phyloP scores from a whole-genome alignment of 139 green algal species.

The Desmodesmus armatus region DNA sequence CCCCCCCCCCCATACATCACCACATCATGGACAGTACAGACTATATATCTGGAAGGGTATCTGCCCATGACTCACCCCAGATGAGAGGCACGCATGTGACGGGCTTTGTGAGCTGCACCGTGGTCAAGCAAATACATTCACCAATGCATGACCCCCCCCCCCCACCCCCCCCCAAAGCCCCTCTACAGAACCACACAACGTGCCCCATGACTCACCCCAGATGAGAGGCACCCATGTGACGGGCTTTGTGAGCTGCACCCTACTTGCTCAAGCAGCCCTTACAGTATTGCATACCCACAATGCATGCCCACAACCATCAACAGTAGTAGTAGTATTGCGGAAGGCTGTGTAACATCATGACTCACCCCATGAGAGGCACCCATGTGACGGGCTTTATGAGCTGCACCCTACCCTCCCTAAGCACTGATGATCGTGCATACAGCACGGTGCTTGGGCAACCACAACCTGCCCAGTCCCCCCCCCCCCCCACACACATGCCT shows the following conservation, averaged over 20 bases:
- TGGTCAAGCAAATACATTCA: slow-evolving; percentile 96
- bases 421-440: too few species aligned
- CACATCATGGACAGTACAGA: neutral
- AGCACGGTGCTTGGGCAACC: neutral
- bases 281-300: too few species aligned
- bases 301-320: too few species aligned
- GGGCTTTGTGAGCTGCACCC: slow-evolving; percentile 98
- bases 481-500: too few species aligned
- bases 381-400: slow-evolving; percentile 98
- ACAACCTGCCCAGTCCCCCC: neutral
- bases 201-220: too few species aligned
- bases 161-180: too few species aligned
- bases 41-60: neutral
- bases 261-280: too few species aligned
- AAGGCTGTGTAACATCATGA: neutral
- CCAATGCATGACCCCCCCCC: slow-evolving; percentile 77
- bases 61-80: slow-evolving; percentile 91
- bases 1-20: too few species aligned
- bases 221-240: slow-evolving; percentile 99
- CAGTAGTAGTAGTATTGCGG: too few species aligned
- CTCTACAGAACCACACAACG: too few species aligned
- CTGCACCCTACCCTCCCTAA: slow-evolving; percentile 96
- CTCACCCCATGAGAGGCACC: slow-evolving; percentile 97
- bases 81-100: slow-evolving; percentile 99
- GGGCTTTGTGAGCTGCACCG: slow-evolving; percentile 98